Base-by-base conservation (phyloP, 1,284 basidiomycete species). In the Rhodotorula sp. region DNA sequence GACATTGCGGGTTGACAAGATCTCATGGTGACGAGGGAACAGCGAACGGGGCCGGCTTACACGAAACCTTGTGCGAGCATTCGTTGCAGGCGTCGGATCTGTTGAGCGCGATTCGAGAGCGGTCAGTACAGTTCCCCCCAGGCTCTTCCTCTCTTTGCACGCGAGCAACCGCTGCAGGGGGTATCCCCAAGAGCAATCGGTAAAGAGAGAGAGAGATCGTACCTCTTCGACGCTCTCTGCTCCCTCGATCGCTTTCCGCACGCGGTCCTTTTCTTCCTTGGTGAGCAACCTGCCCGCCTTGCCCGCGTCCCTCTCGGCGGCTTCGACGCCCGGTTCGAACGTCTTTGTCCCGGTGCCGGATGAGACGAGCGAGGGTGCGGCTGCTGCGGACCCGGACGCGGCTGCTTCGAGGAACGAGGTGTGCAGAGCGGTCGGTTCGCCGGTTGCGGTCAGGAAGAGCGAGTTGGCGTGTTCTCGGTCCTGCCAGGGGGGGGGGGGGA, bases 171-270 rank as follows among this genome's bases (percentile, higher is more conserved):
- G 44, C 10, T 18, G 26, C n/a, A 6, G 17, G 15, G 6, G n/a
- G 26, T 4, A 10, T 22, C 14, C 26, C 5, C 18, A 45, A 24
- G 37, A 37, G 37, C 37, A 12, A 46, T 20, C 26, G 26, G 20
- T 17, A 29, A 55, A 33, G n/a, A 26, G 17, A 7, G 44, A 24
- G n/a, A 44, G 12, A 44, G 6, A 8, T 53, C 70, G 29, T 61
- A 69, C 70, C 70, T 96, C 93, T 77, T 97, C 95, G 68, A 93
- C 87, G 58, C 91, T 95, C 62, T 88, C 89, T 44, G 95, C 95
- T 72, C 88, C 87, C 72, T 91, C 91, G 78, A 98, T 94, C 24
- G 95, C 93, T 70, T 89, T 88, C 79, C 90, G 90, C 74, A 98
- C 91, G 77, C 89, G 87, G 78, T 91, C 89, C 79, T 91, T 90